phyloP scores from a whole-genome alignment of 345 rosid species.

The Microthlaspi erraticum region DNA sequence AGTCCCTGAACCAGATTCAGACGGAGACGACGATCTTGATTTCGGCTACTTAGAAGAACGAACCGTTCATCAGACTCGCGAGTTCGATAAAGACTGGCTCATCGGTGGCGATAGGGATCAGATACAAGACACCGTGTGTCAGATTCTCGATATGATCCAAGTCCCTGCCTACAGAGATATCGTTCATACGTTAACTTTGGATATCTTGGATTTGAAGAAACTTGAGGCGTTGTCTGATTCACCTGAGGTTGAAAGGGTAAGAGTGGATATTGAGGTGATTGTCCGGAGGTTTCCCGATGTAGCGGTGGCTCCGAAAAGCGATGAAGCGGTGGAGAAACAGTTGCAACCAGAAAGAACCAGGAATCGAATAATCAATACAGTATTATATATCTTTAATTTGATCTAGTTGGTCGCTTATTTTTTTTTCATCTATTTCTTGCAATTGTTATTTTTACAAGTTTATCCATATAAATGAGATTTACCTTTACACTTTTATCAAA shows the following conservation, averaged over 20 bases:
- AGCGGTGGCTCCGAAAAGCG: neutral
- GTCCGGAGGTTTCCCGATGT: neutral
- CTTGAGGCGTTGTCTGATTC: neutral
- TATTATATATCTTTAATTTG: too few relatives aligned
- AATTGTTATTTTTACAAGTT: too few relatives aligned
- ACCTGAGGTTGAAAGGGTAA: conserved; percentile 1
- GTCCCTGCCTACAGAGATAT: neutral
- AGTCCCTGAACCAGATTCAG: conserved; percentile 1
- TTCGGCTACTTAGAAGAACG: neutral
- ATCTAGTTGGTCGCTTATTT: too few relatives aligned
- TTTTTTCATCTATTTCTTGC: too few relatives aligned
- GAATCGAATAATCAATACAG: too few relatives aligned
- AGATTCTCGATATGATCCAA: conserved; percentile 11
- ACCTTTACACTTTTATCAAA: too few relatives aligned
- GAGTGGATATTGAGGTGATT: neutral
- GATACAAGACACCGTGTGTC: conserved; percentile 1
- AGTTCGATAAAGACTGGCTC: conserved; percentile 17
- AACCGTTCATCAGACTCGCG: neutral
- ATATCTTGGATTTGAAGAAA: conserved; percentile 4
- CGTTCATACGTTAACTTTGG: neutral
- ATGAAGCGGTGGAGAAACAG: neutral
- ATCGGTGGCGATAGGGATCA: conserved; percentile 12
- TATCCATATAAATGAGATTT: too few relatives aligned
- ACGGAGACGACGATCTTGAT: neutral
- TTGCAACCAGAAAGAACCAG: neutral